These are phyloP conservation scores for Paralagenidium karlingii DNA, from an alignment of 352 stramenopile genomes.

Conservation along the genomic window DNA sequence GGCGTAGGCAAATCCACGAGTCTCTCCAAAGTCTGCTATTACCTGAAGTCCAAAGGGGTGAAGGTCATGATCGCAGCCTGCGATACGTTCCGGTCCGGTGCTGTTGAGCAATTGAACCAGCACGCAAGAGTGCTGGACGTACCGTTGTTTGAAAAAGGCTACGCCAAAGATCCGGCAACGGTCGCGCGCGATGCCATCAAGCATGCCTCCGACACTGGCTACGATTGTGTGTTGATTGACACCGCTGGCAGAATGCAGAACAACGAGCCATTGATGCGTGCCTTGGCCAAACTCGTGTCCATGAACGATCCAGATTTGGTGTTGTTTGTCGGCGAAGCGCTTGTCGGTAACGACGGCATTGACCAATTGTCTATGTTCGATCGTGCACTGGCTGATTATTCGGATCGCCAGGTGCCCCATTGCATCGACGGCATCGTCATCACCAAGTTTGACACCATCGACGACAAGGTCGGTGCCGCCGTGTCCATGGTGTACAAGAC, in stretches of 20 bases:
- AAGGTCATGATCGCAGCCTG: slow-evolving; percentile 95
- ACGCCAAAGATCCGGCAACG: slow-evolving; percentile 93
- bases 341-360: slow-evolving; percentile 98
- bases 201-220: slow-evolving; percentile 88
- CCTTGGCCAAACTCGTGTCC: slow-evolving; percentile 93
- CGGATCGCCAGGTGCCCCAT: slow-evolving; percentile 72
- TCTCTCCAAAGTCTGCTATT: slow-evolving; percentile 98
- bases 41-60: slow-evolving; percentile 95
- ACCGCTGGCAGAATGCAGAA: slow-evolving; percentile 99
- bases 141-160: slow-evolving; percentile 93
- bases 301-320: slow-evolving; percentile 96
- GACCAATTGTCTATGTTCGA: slow-evolving; percentile 96
- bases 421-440: slow-evolving; percentile 97
- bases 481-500: slow-evolving; percentile 99
- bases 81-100: slow-evolving; percentile 97
- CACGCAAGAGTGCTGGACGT: slow-evolving; percentile 95
- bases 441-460: slow-evolving; percentile 99
- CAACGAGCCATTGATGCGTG: slow-evolving; percentile 98
- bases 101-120: slow-evolving; percentile 97
- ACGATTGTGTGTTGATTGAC: slow-evolving; percentile 97
- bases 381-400: slow-evolving; percentile 84
- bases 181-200: slow-evolving; percentile 94
- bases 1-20: slow-evolving; percentile 98
- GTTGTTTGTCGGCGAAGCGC: slow-evolving; percentile 97
- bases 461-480: slow-evolving; percentile 99